A percentile compares a stretch with the other conserved stretches of the same genome.
phyloP scores from a whole-genome alignment of 495 filamentous ascomycete species.

The Xylaria palmicola region DNA sequence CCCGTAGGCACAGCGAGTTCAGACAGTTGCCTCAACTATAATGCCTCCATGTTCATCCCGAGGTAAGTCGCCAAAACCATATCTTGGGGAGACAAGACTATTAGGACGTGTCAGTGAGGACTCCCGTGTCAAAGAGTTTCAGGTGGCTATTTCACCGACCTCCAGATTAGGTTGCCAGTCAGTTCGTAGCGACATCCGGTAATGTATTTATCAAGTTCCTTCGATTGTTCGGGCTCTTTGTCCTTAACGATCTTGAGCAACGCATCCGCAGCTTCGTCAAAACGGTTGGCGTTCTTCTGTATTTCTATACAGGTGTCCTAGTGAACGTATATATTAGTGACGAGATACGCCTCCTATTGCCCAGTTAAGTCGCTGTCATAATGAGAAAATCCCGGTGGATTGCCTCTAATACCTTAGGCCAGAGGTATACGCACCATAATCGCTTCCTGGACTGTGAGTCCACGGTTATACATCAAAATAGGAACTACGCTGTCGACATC shows the following conservation, averaged over 20 bases:
- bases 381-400: too few relatives aligned
- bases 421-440: background rate
- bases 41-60: background rate
- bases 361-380: too few relatives aligned
- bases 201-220: background rate
- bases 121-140: background rate
- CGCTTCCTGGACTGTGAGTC: background rate
- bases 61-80: background rate
- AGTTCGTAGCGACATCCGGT: background rate
- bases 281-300: background rate
- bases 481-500: conserved; percentile 1
- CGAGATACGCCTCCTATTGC: too few relatives aligned
- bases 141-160: background rate
- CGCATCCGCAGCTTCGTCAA: background rate
- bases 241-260: background rate
- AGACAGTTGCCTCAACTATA: too few relatives aligned
- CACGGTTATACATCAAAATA: background rate
- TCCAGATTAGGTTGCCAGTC: background rate
- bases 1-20: too few relatives aligned
- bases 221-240: background rate
- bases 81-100: background rate
- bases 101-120: background rate
- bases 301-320: background rate
- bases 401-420: too few relatives aligned
- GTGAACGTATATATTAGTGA: background rate